Evolutionary conservation across 345 rosid species (phyloP).

Genomic region (Syzygium aromaticum): DNA sequence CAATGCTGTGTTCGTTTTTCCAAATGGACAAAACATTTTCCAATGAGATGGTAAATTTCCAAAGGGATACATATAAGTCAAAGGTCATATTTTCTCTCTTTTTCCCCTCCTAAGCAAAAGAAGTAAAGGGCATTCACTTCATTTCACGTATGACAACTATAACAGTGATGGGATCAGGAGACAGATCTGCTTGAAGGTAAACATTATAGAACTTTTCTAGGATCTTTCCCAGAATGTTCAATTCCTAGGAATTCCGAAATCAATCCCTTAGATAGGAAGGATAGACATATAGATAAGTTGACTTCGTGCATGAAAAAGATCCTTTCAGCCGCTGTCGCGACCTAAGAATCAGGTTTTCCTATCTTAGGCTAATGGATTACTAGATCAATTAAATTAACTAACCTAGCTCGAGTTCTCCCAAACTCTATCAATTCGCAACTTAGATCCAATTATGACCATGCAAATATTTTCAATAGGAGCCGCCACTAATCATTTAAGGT

Average conservation of each 20-base stretch:
- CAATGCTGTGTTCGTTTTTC: neutral
- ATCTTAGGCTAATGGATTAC: too few species aligned
- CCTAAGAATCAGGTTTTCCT: too few species aligned
- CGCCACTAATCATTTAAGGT: too few species aligned
- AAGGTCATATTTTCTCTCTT: too few species aligned
- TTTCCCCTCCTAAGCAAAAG: too few species aligned
- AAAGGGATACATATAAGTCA: too few species aligned
- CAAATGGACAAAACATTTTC: neutral
- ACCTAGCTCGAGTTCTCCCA: too few species aligned
- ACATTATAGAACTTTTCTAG: neutral
- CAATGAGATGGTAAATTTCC: neutral
- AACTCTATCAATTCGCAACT: too few species aligned
- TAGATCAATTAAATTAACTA: too few species aligned
- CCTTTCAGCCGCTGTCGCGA: neutral
- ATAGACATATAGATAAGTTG: neutral
- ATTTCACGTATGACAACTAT: neutral
- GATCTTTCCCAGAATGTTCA: neutral
- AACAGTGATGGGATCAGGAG: neutral
- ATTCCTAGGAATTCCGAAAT: neutral
- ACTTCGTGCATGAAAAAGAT: neutral
- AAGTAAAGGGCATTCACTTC: too few species aligned
- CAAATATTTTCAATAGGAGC: too few species aligned
- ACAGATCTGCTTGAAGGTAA: neutral
- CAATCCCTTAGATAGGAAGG: neutral
- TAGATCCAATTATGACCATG: too few species aligned